These are phyloP conservation scores for Acmispon strigosus DNA, from an alignment of 306 rosid genomes.

Conservation along the genomic window DNA sequence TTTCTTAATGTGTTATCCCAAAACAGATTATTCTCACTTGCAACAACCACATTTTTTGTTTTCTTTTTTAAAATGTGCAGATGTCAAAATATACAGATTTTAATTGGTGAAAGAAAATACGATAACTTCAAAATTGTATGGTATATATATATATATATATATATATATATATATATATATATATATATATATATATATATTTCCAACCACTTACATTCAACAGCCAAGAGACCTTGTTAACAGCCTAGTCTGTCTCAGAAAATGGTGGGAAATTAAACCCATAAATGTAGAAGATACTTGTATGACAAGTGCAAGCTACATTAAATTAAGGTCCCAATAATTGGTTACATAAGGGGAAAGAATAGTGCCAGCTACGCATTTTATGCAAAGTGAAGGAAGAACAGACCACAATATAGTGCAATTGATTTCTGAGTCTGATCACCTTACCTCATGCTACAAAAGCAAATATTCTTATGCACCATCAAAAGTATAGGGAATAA, in stretches of 20 bases:
- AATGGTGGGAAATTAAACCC: not conserved
- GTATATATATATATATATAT: no score
- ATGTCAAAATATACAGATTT: not conserved
- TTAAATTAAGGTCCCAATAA: constrained; percentile 19
- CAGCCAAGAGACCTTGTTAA: not conserved
- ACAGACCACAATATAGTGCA: not conserved
- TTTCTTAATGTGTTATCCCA: constrained; percentile 31
- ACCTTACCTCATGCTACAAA: constrained; percentile 29
- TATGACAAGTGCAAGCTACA: constrained; percentile 20
- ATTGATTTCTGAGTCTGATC: constrained; percentile 23
- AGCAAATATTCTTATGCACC: constrained; percentile 40
- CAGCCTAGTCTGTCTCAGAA: not conserved
- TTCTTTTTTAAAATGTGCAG: not conserved
- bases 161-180: no score
- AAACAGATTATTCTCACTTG: not conserved
- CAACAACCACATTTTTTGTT: not conserved
- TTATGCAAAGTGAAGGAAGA: constrained; percentile 31
- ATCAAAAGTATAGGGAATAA: constrained; percentile 30
- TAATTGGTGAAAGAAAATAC: not conserved
- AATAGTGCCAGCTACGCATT: constrained; percentile 32
- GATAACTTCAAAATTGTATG: not conserved
- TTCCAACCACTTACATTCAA: no score
- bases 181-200: no score
- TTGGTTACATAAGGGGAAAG: constrained; percentile 18
- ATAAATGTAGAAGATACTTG: constrained; percentile 6